Conservation (phyloP, 345 rosid species). For the Cardamine resedifolia region DNA sequence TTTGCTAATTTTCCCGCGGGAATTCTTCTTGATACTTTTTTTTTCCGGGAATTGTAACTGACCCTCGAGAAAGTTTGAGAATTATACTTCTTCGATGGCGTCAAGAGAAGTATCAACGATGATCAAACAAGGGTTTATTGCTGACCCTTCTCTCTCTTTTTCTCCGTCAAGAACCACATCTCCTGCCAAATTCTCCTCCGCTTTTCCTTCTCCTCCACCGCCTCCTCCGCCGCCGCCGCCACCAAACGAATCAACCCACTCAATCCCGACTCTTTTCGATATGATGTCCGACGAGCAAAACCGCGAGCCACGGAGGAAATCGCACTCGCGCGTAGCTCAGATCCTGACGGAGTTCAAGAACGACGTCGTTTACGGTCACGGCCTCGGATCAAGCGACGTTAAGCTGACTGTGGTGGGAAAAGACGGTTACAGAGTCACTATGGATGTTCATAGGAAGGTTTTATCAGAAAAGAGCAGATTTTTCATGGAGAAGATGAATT, state of each 20-base stretch:
- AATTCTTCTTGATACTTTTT: background rate
- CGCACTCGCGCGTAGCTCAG: constrained; percentile 58
- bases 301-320: constrained; percentile 51
- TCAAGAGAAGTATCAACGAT: constrained; percentile 76
- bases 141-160: constrained; percentile 65
- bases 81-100: constrained; percentile 48
- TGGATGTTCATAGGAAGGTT: constrained; percentile 76
- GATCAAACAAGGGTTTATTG: constrained; percentile 79
- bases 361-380: constrained; percentile 22
- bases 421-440: constrained; percentile 66
- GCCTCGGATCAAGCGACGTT: constrained; percentile 64
- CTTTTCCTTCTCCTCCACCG: constrained; percentile 46
- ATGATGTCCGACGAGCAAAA: constrained; percentile 90
- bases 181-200: constrained; percentile 34
- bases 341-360: constrained; percentile 61
- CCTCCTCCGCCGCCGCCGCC: constrained; percentile 17
- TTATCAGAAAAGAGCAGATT: constrained; percentile 74
- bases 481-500: constrained; percentile 66
- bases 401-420: constrained; percentile 73
- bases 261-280: constrained; percentile 70
- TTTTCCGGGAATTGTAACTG: constrained; percentile 7
- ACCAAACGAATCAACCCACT: constrained; percentile 28
- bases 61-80: constrained; percentile 15
- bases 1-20: constrained; percentile 27
- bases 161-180: constrained; percentile 56